Conservation (phyloP, 495 filamentous ascomycete species). For the Usnea hakonensis region DNA sequence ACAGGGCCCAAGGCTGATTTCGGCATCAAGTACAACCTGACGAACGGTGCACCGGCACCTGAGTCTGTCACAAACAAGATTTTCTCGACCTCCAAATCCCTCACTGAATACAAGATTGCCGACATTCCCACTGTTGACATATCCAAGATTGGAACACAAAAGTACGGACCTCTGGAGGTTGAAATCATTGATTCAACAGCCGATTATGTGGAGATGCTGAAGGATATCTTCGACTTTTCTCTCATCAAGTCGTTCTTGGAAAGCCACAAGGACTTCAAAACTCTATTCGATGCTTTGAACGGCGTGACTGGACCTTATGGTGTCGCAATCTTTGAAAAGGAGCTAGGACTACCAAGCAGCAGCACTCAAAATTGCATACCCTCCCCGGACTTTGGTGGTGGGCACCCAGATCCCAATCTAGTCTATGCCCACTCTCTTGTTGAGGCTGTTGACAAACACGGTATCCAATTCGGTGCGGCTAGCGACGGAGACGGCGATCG, state of each 20-base stretch:
- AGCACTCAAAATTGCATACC: conserved; percentile 93
- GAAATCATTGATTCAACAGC: conserved; percentile 87
- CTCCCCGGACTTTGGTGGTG: conserved; percentile 88
- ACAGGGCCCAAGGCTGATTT: conserved; percentile 88
- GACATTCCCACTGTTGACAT: conserved; percentile 84
- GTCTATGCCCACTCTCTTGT: conserved; percentile 97
- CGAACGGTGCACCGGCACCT: conserved; percentile 91
- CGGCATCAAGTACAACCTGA: conserved; percentile 98
- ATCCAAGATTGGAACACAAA: conserved; percentile 69
- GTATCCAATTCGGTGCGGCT: conserved; percentile 91
- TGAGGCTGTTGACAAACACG: conserved; percentile 82
- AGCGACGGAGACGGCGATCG: conserved; percentile 96
- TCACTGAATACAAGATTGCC: conserved; percentile 85
- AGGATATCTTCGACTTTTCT: conserved; percentile 95
- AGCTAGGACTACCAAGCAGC: conserved; percentile 67
- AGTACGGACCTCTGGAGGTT: conserved; percentile 78
- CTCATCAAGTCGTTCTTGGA: conserved; percentile 89
- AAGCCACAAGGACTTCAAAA: conserved; percentile 83
- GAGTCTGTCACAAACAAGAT: conserved; percentile 98
- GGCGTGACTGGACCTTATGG: conserved; percentile 96
- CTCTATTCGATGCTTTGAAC: conserved; percentile 88
- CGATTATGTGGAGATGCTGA: conserved; percentile 92
- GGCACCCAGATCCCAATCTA: conserved; percentile 95
- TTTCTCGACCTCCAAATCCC: conserved; percentile 76
- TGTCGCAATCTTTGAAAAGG: conserved; percentile 85